These are phyloP conservation scores for Pisolithus microcarpus DNA, from an alignment of 768 basidiomycete genomes.

Conservation along the genomic window DNA sequence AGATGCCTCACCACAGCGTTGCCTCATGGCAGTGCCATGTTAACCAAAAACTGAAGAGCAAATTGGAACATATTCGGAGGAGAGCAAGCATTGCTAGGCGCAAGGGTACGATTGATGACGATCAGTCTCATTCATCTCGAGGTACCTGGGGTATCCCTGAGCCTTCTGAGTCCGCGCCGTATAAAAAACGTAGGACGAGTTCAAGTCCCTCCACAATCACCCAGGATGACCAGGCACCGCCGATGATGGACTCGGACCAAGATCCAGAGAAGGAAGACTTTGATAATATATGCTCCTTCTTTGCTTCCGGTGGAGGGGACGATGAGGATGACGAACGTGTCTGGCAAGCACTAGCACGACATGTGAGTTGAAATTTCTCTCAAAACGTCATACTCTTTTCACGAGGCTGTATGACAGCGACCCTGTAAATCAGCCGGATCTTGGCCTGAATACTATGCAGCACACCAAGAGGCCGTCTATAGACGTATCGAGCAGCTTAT, in stretches of 20 bases:
- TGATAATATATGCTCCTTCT: constrained; percentile 46
- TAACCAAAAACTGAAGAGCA: constrained; percentile 22
- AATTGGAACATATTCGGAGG: constrained; percentile 44
- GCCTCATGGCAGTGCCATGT: constrained; percentile 47
- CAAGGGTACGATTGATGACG: constrained; percentile 25
- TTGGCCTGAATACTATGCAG: constrained; percentile 49
- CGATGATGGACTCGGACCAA: constrained; percentile 1
- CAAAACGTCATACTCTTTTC: neutral
- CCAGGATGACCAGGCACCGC: neutral
- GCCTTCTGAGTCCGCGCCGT: neutral
- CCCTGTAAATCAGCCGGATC: constrained; percentile 33
- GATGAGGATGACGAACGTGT: constrained; percentile 41
- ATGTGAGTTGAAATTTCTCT: constrained; percentile 33
- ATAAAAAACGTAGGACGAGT: constrained; percentile 1
- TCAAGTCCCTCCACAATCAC: neutral
- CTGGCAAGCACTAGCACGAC: constrained; percentile 42
- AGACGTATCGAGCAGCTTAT: constrained; percentile 32
- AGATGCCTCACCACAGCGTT: constrained; percentile 57
- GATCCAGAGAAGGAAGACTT: constrained; percentile 35
- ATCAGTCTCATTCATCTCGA: neutral
- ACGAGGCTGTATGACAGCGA: constrained; percentile 22
- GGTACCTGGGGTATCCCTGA: neutral
- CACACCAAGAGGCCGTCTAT: constrained; percentile 36
- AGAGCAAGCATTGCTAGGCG: constrained; percentile 44
- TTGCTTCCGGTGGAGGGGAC: constrained; percentile 45